Evolutionary conservation across 1,284 basidiomycete species (phyloP), one percentile per base, ranked within the genome.

Genomic region (Moesziomyces antarcticus): DNA sequence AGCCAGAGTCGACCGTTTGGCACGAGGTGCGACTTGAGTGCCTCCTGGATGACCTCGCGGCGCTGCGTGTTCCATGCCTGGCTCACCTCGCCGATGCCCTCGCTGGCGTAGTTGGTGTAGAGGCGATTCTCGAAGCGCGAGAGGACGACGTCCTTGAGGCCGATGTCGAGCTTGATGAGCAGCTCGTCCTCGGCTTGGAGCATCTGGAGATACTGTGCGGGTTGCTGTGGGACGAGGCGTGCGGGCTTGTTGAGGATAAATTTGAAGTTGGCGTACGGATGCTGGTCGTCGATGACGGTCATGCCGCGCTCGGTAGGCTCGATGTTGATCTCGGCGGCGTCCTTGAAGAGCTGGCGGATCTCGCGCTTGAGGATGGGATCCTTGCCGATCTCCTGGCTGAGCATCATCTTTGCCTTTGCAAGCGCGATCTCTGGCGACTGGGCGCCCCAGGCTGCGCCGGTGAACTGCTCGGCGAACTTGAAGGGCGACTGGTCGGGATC

Each of bases 181-280:
- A 91, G 90, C 65, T 97, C 93, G 14, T 90, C 86, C 85, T 99
- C 97, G 1, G 97, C 97, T 47, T 90, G 88, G 10, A 99, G 89
- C 73, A 99, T 97, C 75, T 94, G 90, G 33, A 99, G 87, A 85
- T 96, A 97, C 80, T 96, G 93, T 9, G 92, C 72, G 20, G 78
- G 71, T 22, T 77, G 65, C 33, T 64, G 64, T 11, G 80, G 59
- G 88, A 97, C 90, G 8, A 89, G 88, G n/a, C 84, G 84, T 33
- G 93, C 88, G 11, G 90, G 91, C 84, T 98, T 99, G 76, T 91
- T 88, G 43, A 88, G 86, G 42, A 99, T 87, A 86, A 97, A 99
- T 87, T 99, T 99, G 89, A 99, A 99, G 77, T 90, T 95, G 82
- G 91, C 94, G 85, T 92, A 97, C 0, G 90, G 89, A 84, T 97